These are phyloP conservation scores for Panicum miliaceum DNA, from an alignment of 176 grass and related monocot species.

Conservation along the genomic window DNA sequence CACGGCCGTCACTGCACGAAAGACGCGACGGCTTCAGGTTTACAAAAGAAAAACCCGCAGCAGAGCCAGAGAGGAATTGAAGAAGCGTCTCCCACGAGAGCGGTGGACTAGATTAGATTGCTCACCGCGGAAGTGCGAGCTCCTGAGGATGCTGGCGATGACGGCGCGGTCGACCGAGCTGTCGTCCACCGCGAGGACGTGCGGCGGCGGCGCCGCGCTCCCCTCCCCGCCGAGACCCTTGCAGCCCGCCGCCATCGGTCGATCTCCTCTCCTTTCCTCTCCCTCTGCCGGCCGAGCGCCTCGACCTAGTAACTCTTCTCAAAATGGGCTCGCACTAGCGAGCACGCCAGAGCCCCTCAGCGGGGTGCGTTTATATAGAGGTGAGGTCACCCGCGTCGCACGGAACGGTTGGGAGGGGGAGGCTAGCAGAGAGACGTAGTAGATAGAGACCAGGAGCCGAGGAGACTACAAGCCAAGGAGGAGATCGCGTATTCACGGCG, in stretches of 20 bases:
- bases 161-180: constrained; percentile 82
- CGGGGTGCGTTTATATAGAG: neutral
- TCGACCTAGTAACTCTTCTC: neutral
- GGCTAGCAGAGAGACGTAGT: neutral
- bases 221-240: constrained; percentile 35
- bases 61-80: neutral
- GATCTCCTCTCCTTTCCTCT: neutral
- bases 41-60: neutral
- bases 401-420: neutral
- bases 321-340: neutral
- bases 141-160: constrained; percentile 71
- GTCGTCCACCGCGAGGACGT: constrained; percentile 90
- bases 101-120: too few relatives aligned
- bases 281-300: neutral
- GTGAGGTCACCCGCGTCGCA: neutral
- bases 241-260: constrained; percentile 29
- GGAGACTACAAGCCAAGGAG: neutral
- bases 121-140: constrained; percentile 73
- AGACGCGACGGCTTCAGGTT: neutral
- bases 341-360: neutral
- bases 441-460: neutral
- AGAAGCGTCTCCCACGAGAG: neutral
- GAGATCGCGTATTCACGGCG: constrained; percentile 18
- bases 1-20: constrained; percentile 74
- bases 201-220: constrained; percentile 43